Percentiles rank a stretch among this genome's conserved stretches.
Conservation (phyloP, 2,329 filamentous ascomycete species). For the Coniochaeta ligniaria region DNA sequence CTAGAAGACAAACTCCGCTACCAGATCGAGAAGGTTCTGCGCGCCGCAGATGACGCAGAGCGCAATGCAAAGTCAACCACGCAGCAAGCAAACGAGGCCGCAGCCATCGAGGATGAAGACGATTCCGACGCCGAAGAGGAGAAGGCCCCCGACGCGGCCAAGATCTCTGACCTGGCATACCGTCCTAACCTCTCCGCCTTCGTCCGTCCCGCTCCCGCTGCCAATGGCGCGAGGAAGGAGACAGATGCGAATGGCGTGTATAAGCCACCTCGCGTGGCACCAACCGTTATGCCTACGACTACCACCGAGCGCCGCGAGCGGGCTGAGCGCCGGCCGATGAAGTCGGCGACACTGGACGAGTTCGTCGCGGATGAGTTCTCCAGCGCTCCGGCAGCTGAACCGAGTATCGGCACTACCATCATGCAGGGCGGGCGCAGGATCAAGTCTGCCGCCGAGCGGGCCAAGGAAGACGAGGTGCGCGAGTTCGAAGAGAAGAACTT, state of each 20-base stretch:
- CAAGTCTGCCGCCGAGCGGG: conserved; percentile 70
- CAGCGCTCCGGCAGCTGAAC: conserved; percentile 70
- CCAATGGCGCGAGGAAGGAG: conserved; percentile 17
- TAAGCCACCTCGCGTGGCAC: conserved; percentile 79
- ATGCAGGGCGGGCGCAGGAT: conserved; percentile 68
- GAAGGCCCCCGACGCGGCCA: conserved; percentile 19
- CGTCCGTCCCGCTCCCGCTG: conserved; percentile 22
- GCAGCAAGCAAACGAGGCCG: conserved; percentile 8
- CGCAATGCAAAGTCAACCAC: conserved; percentile 29
- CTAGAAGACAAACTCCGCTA: conserved; percentile 88
- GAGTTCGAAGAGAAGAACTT: conserved; percentile 94
- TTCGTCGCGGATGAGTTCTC: conserved; percentile 84
- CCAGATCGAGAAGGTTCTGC: conserved; percentile 90
- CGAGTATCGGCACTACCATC: conserved; percentile 89
- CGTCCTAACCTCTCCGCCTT: conserved; percentile 29
- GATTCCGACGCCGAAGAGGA: conserved; percentile 30
- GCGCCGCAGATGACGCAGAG: conserved; percentile 71
- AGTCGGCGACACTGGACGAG: conserved; percentile 84
- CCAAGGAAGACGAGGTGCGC: conserved; percentile 68
- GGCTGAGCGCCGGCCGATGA: conserved; percentile 53
- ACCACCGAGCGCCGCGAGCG: conserved; percentile 57
- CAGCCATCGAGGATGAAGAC: conserved; percentile 23
- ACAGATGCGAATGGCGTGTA: conserved; percentile 65
- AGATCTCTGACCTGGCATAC: conserved; percentile 22
- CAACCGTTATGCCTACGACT: conserved; percentile 73